Evolutionary conservation across 306 rosid species (phyloP).

Genomic region (Cicer yamashitae): DNA sequence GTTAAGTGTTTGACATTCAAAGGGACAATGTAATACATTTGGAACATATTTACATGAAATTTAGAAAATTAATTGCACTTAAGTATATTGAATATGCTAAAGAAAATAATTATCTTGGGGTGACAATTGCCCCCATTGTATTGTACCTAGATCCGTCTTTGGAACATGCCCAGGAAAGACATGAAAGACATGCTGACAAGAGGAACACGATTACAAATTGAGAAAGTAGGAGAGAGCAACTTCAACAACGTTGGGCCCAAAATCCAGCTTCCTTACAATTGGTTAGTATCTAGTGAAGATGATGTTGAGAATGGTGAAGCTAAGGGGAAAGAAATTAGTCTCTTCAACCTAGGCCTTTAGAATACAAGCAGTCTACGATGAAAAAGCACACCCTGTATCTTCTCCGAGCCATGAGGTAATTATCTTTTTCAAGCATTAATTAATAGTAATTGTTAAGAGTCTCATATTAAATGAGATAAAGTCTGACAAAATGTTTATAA

Average conservation of each 20-base stretch:
- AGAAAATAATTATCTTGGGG: too few relatives aligned
- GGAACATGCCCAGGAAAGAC: too few relatives aligned
- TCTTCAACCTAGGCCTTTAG: background rate
- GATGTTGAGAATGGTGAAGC: background rate
- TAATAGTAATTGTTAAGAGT: background rate
- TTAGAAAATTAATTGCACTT: too few relatives aligned
- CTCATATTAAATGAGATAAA: too few relatives aligned
- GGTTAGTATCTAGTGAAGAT: conserved; percentile 9
- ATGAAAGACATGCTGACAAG: background rate
- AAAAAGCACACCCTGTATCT: background rate
- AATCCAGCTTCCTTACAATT: conserved; percentile 31
- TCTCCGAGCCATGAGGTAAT: conserved; percentile 1
- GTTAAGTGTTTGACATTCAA: too few relatives aligned
- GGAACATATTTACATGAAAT: too few relatives aligned
- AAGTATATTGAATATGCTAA: too few relatives aligned
- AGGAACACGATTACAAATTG: background rate
- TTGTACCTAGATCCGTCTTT: too few relatives aligned
- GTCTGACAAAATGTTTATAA: too few relatives aligned
- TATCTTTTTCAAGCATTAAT: background rate
- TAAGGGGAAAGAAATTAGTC: background rate
- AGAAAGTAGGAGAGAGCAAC: background rate
- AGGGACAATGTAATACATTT: too few relatives aligned
- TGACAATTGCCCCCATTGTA: too few relatives aligned
- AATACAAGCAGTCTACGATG: background rate
- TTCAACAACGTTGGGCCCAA: background rate